Percentiles rank a stretch among this genome's conserved stretches.
These are phyloP conservation scores for Cyberlindnera bimundalis DNA, from an alignment of 805 yeast species.

Conservation along the genomic window DNA sequence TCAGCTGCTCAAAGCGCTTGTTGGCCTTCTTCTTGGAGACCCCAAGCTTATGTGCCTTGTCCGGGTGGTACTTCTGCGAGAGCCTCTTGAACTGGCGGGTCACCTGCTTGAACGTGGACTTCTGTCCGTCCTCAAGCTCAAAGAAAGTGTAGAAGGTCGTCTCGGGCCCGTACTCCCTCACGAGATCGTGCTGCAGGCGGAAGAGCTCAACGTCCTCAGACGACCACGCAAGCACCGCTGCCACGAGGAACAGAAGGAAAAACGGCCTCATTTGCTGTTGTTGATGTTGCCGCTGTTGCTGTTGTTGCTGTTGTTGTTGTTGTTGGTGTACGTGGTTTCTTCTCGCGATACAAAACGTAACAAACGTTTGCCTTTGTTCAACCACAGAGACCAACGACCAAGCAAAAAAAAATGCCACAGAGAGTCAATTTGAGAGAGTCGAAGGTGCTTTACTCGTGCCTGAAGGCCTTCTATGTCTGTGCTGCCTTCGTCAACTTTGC, in stretches of 20 bases:
- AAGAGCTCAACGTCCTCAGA: slow-evolving; percentile 80
- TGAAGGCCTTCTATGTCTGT: slow-evolving; percentile 10
- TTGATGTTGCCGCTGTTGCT: neutral
- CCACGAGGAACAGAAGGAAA: slow-evolving; percentile 10
- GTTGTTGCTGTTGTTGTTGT: neutral
- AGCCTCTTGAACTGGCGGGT: slow-evolving; percentile 65
- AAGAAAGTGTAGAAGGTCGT: slow-evolving; percentile 32
- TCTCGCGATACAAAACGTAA: neutral
- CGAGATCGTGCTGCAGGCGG: slow-evolving; percentile 60
- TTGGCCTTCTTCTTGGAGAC: slow-evolving; percentile 37
- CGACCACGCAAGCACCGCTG: slow-evolving; percentile 45
- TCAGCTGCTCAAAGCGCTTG: slow-evolving; percentile 71
- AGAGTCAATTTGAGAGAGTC: slow-evolving; percentile 19
- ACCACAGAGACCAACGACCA: neutral
- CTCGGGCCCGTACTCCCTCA: slow-evolving; percentile 22
- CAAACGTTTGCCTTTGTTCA: too few species aligned
- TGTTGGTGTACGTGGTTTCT: too few species aligned
- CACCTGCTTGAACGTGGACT: slow-evolving; percentile 45
- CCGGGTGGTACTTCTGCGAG: slow-evolving; percentile 81
- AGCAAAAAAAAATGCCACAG: slow-evolving; percentile 17
- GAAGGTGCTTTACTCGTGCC: slow-evolving; percentile 4
- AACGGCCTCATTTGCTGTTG: slow-evolving; percentile 17
- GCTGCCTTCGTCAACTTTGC: slow-evolving; percentile 25
- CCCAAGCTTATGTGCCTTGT: slow-evolving; percentile 43
- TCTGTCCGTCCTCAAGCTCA: slow-evolving; percentile 13